Evolutionary conservation across 257 asterid species (phyloP).

Genomic region (Solanum pinnatisectum): DNA sequence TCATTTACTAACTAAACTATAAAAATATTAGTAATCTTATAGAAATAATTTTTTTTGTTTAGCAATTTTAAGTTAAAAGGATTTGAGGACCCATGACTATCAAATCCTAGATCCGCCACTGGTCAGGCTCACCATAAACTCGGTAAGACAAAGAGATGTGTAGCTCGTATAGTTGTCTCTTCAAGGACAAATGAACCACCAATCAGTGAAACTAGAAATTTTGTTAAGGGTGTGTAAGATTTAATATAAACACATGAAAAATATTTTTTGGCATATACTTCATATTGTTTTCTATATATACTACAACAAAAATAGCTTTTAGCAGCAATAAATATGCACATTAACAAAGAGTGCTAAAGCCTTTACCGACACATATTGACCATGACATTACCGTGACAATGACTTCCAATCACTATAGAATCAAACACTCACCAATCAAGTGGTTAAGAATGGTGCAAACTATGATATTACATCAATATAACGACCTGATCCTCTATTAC

Average conservation of each 20-base stretch:
- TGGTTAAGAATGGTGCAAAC: not conserved
- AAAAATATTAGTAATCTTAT: too few species aligned
- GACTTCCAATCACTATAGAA: not conserved
- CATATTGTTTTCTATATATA: not conserved
- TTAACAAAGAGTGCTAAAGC: not conserved
- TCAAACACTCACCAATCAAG: not conserved
- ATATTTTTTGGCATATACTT: not conserved
- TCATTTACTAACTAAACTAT: too few species aligned
- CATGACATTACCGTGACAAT: not conserved
- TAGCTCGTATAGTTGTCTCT: not conserved
- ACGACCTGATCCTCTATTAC: not conserved
- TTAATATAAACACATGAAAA: not conserved
- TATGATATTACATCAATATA: not conserved
- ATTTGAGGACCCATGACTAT: not conserved
- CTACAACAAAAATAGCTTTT: too few species aligned
- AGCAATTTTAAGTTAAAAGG: not conserved
- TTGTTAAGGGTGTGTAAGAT: not conserved
- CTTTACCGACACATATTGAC: not conserved
- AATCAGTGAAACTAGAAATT: not conserved
- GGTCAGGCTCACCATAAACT: not conserved
- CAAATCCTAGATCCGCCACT: not conserved
- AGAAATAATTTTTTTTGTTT: too few species aligned
- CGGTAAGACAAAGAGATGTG: too few species aligned
- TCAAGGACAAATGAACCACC: not conserved
- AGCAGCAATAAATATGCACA: not conserved